Evolutionary conservation across 1,284 basidiomycete species (phyloP).

Genomic region (Boletus putidus): DNA sequence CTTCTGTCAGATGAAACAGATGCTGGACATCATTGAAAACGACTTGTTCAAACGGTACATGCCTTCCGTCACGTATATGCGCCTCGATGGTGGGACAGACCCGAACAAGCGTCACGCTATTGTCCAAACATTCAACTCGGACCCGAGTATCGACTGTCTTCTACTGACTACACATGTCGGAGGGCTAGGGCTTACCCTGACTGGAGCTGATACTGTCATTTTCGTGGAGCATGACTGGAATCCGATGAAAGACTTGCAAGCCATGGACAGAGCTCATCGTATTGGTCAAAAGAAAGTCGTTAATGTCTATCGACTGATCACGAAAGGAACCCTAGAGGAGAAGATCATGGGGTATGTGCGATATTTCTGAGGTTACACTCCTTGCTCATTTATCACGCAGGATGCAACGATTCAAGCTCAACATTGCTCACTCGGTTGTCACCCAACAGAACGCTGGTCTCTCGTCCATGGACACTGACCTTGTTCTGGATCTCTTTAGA

Average conservation of each 20-base stretch:
- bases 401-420: slow-evolving; percentile 97
- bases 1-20: slow-evolving; percentile 99
- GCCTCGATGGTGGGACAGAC: slow-evolving; percentile 90
- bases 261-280: slow-evolving; percentile 98
- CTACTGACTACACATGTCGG: slow-evolving; percentile 97
- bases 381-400: slow-evolving; percentile 44
- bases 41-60: slow-evolving; percentile 91
- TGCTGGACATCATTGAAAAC: slow-evolving; percentile 97
- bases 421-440: slow-evolving; percentile 95
- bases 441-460: slow-evolving; percentile 97
- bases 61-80: slow-evolving; percentile 98
- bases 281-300: slow-evolving; percentile 99
- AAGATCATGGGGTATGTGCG: slow-evolving; percentile 96
- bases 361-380: slow-evolving; percentile 4
- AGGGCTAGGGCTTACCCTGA: slow-evolving; percentile 93
- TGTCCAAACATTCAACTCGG: slow-evolving; percentile 97
- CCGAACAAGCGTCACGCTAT: slow-evolving; percentile 90
- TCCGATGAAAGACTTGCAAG: slow-evolving; percentile 99
- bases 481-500: slow-evolving; percentile 93
- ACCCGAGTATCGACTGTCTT: slow-evolving; percentile 96
- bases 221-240: slow-evolving; percentile 99
- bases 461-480: slow-evolving; percentile 95
- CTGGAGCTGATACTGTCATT: slow-evolving; percentile 98
- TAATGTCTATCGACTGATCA: slow-evolving; percentile 97
- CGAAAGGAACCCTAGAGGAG: slow-evolving; percentile 95